Evolutionary conservation across 176 grass and related monocot species (phyloP), one percentile per base, ranked within the genome.

Genomic region (Puya raimondii): DNA sequence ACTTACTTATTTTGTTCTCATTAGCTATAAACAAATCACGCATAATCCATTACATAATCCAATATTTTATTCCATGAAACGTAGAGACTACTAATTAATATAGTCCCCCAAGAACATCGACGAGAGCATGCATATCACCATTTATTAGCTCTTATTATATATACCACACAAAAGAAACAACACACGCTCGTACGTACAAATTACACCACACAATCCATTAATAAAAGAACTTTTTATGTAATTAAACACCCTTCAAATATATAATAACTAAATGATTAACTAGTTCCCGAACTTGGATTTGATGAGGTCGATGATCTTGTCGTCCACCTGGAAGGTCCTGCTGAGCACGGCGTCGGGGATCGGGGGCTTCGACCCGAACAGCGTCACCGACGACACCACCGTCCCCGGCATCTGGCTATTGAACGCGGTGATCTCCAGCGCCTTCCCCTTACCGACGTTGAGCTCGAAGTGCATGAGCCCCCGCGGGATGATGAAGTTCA

Each of bases 401-500:
- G 81, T 79, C 13, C 89, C 85, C 0, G 89, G 89, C n/a, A 82
- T 72, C 76, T 92, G 82, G 80, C 70, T 92, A 21, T 92, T 80
- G 85, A 92, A 88, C 42, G 80, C 73, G 1, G 81, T 79, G 1
- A 86, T 50, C 65, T 74, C 75, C 10, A 4, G 14, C 9, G 90
- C 86, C 51, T 72, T 52, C 1, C 48, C 75, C 17, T 69, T 4
- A 0, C 86, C 83, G 14, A 93, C 65, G 50, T 93, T 93, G 86
- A 78, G 84, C 70, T 88, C 79, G 77, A 88, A 93, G 85, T 93
- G 90, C 66, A 89, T 65, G 22, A 92, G 76, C 0, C 89, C 89
- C 0, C 76, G 74, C 0, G 89, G 89, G 70, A 88, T 82, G 12
- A 88, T 72, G 21, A 92, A 92, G 1, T 64, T 85, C 70, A 83